Evolutionary conservation across 2,329 filamentous ascomycete species (phyloP).

Genomic region (Colletotrichum neosansevieriae): DNA sequence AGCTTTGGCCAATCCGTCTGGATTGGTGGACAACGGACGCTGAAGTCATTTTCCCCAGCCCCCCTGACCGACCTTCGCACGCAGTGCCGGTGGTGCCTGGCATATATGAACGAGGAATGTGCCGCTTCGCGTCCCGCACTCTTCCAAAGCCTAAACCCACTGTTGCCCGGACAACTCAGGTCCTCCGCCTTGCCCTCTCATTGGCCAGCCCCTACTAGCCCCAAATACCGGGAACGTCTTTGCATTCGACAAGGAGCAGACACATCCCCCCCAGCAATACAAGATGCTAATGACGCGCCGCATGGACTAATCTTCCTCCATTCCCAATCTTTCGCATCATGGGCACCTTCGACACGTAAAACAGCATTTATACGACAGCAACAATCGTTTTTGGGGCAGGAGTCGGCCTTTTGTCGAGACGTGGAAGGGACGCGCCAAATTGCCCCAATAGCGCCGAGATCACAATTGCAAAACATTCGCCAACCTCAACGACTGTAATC

Average conservation of each 20-base stretch:
- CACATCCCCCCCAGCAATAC: conserved; percentile 36
- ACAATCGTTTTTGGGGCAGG: conserved; percentile 34
- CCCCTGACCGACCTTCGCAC: not conserved
- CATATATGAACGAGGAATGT: conserved; percentile 29
- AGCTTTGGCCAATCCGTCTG: conserved; percentile 10
- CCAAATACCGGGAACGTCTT: conserved; percentile 40
- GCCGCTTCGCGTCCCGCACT: conserved; percentile 1
- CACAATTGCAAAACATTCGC: conserved; percentile 31
- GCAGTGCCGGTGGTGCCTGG: not conserved
- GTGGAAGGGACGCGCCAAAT: conserved; percentile 31
- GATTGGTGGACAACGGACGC: too few relatives aligned
- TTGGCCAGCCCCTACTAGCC: conserved; percentile 40
- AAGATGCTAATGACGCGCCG: conserved; percentile 48
- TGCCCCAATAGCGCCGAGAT: conserved; percentile 16
- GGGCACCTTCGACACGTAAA: conserved; percentile 56
- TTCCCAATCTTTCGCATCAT: conserved; percentile 51
- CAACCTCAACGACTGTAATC: conserved; percentile 3
- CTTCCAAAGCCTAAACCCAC: conserved; percentile 22
- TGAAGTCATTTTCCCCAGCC: not conserved
- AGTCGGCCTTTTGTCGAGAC: conserved; percentile 25
- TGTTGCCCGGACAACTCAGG: conserved; percentile 45
- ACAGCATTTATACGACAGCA: conserved; percentile 48
- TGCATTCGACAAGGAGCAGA: conserved; percentile 40
- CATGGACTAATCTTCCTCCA: conserved; percentile 52
- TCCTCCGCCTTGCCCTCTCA: conserved; percentile 2